Evolutionary conservation across 2,329 filamentous ascomycete genomes (phyloP), one percentile per base, ranked within the genome.

Genomic region (Knufia fluminis): DNA sequence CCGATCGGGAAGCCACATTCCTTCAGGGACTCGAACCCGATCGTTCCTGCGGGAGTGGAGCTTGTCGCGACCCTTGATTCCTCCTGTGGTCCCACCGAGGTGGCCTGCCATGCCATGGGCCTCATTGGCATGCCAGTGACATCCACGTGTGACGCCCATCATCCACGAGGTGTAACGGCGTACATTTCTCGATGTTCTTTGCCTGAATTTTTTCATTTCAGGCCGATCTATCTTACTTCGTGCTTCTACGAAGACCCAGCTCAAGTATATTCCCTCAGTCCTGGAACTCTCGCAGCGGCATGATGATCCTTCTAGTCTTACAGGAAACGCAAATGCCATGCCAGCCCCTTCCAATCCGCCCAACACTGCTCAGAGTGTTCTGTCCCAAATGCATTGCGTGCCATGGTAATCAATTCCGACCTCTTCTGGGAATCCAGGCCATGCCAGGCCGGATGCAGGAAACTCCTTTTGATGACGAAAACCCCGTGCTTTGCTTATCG

Each of bases 281-380:
- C 4, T 24, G 16, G 23, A 22, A 24, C 32, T 24, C n/a, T 43
- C n/a, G 3, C 20, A 19, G 14, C 14, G 14, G 8, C 17, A 23
- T 14, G 28, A 23, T 3, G n/a, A 22, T 14, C 32, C 10, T 24
- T 46, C 19, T 36, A 46, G 36, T 36, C 43, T 24, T 36, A 24
- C 31, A 46, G 16, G n/a, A 35, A 36, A 46, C 22, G n/a, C 20
- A 19, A 26, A 46, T 46, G 31, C 43, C 43, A 23, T n/a, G 12
- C 43, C 17, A 14, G 4, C n/a, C 32, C 28, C 23, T 19, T 46
- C 43, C 26, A 2, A 36, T 19, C 43, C 43, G 19, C 43, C 31
- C 28, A 22, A 35, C 28, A 24, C 17, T 36, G 28, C 36, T 38
- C 10, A 19, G 22, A 4, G 36, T 12, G 10, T 9, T 16, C 32